phyloP scores from a whole-genome alignment of 1,284 basidiomycete species.

The Ganoderma sp. region DNA sequence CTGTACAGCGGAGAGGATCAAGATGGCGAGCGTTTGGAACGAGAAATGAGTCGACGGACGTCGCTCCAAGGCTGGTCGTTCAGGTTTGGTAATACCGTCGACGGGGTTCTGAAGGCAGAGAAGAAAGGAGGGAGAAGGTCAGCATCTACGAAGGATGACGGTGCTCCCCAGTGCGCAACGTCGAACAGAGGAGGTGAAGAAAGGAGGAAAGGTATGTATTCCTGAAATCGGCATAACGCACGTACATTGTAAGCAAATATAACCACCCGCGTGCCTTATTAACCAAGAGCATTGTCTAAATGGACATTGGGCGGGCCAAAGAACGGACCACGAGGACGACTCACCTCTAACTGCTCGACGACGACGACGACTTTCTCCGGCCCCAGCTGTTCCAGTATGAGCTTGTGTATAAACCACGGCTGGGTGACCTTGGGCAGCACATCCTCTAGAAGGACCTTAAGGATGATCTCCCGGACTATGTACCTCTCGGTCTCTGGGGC shows the following conservation, averaged over 20 bases:
- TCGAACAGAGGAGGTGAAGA: background rate
- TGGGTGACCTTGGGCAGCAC: slow-evolving; percentile 73
- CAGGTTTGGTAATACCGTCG: slow-evolving; percentile 10
- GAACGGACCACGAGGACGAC: slow-evolving; percentile 22
- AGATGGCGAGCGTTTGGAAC: slow-evolving; percentile 65
- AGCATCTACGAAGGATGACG: slow-evolving; percentile 1
- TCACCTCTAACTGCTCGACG: slow-evolving; percentile 41
- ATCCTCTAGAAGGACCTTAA: slow-evolving; percentile 71
- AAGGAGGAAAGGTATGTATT: slow-evolving; percentile 10
- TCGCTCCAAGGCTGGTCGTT: slow-evolving; percentile 31
- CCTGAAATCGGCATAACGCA: slow-evolving; percentile 5
- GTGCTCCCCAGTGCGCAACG: background rate
- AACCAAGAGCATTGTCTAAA: background rate
- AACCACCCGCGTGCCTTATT: slow-evolving; percentile 21
- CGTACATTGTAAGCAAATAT: slow-evolving; percentile 18
- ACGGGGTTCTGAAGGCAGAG: background rate
- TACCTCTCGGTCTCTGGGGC: slow-evolving; percentile 72
- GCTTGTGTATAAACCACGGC: slow-evolving; percentile 81
- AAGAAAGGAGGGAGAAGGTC: slow-evolving; percentile 15
- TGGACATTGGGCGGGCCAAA: slow-evolving; percentile 10
- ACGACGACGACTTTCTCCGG: slow-evolving; percentile 40
- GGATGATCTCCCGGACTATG: slow-evolving; percentile 77
- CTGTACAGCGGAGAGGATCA: slow-evolving; percentile 75
- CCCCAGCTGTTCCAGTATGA: slow-evolving; percentile 66
- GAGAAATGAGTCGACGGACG: slow-evolving; percentile 46